Evolutionary conservation across 176 grass and related monocot species (phyloP).

Genomic region (Musa schizocarpa): DNA sequence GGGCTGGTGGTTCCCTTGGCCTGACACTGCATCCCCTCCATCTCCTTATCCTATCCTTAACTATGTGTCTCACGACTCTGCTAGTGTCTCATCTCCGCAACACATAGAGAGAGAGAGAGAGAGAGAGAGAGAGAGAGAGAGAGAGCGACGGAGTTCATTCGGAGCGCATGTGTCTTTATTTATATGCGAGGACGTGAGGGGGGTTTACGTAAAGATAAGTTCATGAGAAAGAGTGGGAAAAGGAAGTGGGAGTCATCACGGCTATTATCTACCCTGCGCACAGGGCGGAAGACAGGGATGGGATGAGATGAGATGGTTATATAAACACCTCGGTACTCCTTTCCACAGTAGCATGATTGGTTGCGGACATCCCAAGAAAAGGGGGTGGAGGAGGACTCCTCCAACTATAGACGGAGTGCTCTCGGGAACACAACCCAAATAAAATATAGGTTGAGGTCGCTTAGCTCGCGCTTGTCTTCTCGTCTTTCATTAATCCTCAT

Average conservation of each 20-base stretch:
- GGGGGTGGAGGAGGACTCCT: background rate
- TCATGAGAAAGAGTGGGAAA: background rate
- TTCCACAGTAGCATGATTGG: background rate
- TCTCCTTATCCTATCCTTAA: background rate
- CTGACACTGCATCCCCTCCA: slow-evolving; percentile 22
- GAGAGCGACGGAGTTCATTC: background rate
- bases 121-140: background rate
- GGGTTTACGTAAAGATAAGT: background rate
- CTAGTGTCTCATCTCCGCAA: background rate
- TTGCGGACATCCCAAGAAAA: background rate
- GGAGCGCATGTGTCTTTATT: background rate
- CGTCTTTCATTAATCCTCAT: background rate
- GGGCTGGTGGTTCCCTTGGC: slow-evolving; percentile 11
- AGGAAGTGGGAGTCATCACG: background rate
- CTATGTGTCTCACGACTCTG: background rate
- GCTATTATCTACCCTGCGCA: no score
- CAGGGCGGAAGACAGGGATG: no score
- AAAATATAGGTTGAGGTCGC: background rate
- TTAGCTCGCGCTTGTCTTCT: background rate
- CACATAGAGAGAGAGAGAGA: background rate
- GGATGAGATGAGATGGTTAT: background rate
- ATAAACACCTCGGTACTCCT: background rate
- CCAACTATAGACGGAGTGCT: background rate
- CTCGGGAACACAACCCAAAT: background rate
- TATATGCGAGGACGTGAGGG: background rate